Conservation (phyloP, 2,329 filamentous ascomycete species). For the Fusarium protoensiforme region DNA sequence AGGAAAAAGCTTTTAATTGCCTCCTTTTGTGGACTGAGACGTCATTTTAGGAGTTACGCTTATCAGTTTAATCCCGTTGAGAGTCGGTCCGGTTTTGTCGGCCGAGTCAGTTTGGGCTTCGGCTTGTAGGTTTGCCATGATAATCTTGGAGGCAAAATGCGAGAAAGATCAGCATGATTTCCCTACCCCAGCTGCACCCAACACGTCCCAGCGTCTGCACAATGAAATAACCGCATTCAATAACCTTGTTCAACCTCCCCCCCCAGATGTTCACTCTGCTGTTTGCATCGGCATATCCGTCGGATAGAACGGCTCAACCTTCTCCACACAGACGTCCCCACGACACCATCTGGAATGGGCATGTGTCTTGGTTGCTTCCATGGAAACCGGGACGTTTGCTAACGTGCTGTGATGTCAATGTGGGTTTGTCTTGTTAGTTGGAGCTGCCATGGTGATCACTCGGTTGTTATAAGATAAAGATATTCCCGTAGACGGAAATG, state of each 20-base stretch:
- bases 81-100: neutral
- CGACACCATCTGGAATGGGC: conserved; percentile 15
- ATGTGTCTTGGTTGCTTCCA: conserved; percentile 18
- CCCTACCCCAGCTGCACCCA: neutral
- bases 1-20: neutral
- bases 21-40: neutral
- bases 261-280: neutral
- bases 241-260: neutral
- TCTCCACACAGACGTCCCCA: conserved; percentile 11
- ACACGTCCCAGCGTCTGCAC: neutral
- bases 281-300: neutral
- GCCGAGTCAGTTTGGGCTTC: neutral
- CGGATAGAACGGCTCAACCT: conserved; percentile 31
- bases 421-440: conserved; percentile 14
- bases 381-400: conserved; percentile 8
- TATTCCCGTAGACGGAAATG: neutral
- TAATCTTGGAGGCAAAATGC: neutral
- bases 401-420: conserved; percentile 34
- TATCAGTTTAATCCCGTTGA: neutral
- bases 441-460: neutral
- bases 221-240: neutral
- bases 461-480: neutral
- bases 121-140: neutral
- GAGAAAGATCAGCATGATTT: neutral
- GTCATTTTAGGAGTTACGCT: neutral